phyloP scores from a whole-genome alignment of 371 early-diverging fungal species.

The Mortierella sp. region DNA sequence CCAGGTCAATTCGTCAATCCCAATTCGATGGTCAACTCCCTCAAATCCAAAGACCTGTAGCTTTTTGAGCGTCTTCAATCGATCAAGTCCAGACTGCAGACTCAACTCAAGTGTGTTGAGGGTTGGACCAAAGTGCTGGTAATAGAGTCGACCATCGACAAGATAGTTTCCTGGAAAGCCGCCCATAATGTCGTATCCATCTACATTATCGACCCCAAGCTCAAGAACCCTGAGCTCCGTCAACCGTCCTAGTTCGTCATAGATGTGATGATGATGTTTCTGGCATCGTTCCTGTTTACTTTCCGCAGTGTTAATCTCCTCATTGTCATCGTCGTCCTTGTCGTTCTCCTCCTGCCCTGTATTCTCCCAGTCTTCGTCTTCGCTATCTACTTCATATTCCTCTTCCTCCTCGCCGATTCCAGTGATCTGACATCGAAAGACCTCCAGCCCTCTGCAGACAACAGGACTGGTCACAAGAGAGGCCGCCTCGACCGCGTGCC shows the following conservation, averaged over 20 bases:
- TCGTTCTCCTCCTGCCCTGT: not conserved
- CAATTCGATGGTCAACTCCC: not conserved
- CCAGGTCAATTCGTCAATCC: not conserved
- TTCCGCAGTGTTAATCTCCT: not conserved
- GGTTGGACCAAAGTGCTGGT: not conserved
- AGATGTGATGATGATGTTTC: not conserved
- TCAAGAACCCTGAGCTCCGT: not conserved
- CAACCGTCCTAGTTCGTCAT: constrained; percentile 3
- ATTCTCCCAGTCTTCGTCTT: not conserved
- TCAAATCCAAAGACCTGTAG: not conserved
- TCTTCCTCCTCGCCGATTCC: not conserved
- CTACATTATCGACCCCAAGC: not conserved
- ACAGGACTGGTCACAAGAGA: not conserved
- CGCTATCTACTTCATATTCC: not conserved
- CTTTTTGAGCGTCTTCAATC: not conserved
- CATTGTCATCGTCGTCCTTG: not conserved
- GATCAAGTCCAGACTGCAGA: not conserved
- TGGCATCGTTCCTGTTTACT: not conserved
- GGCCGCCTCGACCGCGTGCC: not conserved
- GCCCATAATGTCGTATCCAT: not conserved
- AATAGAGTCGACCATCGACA: constrained; percentile 2
- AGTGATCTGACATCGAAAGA: not conserved
- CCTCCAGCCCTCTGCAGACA: constrained; percentile 3
- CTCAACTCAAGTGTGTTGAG: not conserved
- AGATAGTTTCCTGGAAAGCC: not conserved